Evolutionary conservation across 2,329 filamentous ascomycete species (phyloP), one percentile per base, ranked within the genome.

Genomic region (Phialocephala sp.): DNA sequence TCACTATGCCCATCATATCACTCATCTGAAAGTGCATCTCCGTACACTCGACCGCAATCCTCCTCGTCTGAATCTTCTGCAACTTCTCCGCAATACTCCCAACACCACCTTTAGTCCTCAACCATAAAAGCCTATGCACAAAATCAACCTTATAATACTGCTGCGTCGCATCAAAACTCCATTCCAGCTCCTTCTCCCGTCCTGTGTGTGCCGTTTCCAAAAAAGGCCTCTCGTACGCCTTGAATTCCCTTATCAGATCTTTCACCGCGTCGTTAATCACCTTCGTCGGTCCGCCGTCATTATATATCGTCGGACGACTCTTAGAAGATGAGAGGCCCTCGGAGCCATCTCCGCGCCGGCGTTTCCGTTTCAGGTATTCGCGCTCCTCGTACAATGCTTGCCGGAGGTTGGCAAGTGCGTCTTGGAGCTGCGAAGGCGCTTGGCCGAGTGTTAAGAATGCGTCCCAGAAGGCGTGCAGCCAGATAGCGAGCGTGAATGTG

Each of bases 131-230:
- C 20, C 71, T 41, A 57, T 71, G 69, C 24, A 12, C 8, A 2
- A 70, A 67, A 62, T 69, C 70, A 59, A 68, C 66, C 22, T 59
- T 62, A 62, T 73, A 73, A 50, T 63, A 58, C 32, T 68, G 64
- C 47, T 72, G 69, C 24, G 71, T 73, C 9, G 69, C 66, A 68
- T 73, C 68, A 62, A 67, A 73, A n/a, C 65, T 68, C 71, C 71
- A 73, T 36, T 73, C 71, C 35, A 73, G 54, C 24, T 72, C 70
- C 58, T 70, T 73, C 63, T 73, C 71, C 27, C 47, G 65, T 0
- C 70, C 71, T 20, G 62, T 52, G 54, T 72, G 70, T 1, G 61
- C 60, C 1, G 65, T 59, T 4, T 69, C 56, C 4, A 72, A 50
- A 37, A 71, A 73, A 0, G 66, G 66, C 1, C 14, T 4, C 41